A percentile compares a stretch with the other conserved stretches of the same genome.
Conservation (phyloP, 305 asterid species). For the Fraxinus albicans region DNA sequence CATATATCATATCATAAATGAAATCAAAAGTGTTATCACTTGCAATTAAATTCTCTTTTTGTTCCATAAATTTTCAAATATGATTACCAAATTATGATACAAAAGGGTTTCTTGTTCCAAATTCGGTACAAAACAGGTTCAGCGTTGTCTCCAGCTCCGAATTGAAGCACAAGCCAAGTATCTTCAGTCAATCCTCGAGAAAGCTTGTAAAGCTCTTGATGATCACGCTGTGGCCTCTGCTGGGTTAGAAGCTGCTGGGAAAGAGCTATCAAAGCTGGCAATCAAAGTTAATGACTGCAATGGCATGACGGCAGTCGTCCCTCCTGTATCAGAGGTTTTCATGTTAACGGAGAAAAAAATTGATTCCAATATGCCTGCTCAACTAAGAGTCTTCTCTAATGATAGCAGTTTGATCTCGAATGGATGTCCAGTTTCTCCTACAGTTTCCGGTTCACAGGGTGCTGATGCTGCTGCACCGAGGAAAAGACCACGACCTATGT, state of each 20-base stretch:
- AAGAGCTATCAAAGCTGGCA: conserved; percentile 65
- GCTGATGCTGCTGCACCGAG: conserved; percentile 33
- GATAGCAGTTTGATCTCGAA: neutral
- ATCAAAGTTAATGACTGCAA: conserved; percentile 60
- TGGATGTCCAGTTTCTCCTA: conserved; percentile 39
- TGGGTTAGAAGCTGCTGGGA: conserved; percentile 58
- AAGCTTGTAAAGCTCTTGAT: conserved; percentile 71
- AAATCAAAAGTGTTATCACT: too few species aligned
- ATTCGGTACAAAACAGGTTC: conserved; percentile 54
- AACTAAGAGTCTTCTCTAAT: conserved; percentile 48
- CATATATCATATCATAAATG: too few species aligned
- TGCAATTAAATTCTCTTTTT: neutral
- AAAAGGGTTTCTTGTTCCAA: conserved; percentile 1
- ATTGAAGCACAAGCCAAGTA: conserved; percentile 90
- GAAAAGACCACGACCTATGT: conserved; percentile 61
- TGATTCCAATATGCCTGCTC: conserved; percentile 41
- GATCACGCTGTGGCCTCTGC: conserved; percentile 45
- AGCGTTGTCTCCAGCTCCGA: conserved; percentile 75
- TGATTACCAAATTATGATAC: neutral
- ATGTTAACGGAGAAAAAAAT: conserved; percentile 26
- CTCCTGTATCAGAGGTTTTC: conserved; percentile 34
- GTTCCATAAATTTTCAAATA: neutral
- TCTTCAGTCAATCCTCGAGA: conserved; percentile 74
- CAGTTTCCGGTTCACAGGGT: conserved; percentile 37
- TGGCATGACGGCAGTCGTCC: conserved; percentile 27